Conservation (phyloP, 73 alveolate species). For the Uronychia binucleata region DNA sequence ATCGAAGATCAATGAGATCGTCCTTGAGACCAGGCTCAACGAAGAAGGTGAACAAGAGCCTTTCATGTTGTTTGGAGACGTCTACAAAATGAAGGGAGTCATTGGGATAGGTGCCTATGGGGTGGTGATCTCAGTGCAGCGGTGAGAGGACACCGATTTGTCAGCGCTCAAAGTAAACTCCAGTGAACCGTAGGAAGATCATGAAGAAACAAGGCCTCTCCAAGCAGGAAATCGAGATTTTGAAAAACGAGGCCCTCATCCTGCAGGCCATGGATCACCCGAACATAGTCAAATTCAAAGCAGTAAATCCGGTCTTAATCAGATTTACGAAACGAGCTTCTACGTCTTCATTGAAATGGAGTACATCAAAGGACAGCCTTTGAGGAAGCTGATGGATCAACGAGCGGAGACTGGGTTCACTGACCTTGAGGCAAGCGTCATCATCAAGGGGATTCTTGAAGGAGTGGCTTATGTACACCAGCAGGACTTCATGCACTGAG, state of each 20-base stretch:
- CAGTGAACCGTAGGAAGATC: neutral
- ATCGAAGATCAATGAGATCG: too few species aligned
- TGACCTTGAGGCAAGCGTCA: neutral
- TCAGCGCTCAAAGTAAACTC: neutral
- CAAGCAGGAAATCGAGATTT: neutral
- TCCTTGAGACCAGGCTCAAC: too few species aligned
- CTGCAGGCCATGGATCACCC: neutral
- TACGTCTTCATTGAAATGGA: neutral
- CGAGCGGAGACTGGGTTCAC: neutral
- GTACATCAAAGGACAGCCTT: neutral
- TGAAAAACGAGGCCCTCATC: neutral
- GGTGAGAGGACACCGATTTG: neutral
- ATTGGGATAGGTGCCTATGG: neutral
- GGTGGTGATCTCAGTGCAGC: neutral
- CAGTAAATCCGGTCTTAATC: neutral
- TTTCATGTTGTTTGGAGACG: neutral
- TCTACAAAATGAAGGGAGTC: neutral
- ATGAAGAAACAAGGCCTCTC: neutral
- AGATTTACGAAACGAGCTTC: neutral
- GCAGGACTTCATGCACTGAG: conserved; percentile 2
- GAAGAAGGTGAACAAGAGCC: too few species aligned
- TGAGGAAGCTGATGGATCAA: neutral
- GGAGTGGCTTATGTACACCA: neutral
- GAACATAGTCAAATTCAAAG: neutral
- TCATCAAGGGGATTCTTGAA: neutral